These are phyloP conservation scores for Amniculicola lignicola DNA, from an alignment of 495 filamentous ascomycete genomes.

Conservation along the genomic window DNA sequence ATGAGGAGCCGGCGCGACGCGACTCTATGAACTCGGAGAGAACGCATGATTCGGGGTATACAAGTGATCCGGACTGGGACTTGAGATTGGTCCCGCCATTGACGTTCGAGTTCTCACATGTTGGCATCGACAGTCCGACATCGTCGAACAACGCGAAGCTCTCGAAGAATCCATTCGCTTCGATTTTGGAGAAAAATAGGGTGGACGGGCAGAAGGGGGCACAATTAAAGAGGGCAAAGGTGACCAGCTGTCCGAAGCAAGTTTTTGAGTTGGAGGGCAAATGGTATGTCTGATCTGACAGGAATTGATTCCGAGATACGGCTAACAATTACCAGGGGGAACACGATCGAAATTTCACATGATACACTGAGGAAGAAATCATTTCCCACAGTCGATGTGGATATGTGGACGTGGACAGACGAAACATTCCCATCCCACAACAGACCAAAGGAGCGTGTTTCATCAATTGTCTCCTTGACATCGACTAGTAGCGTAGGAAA, in stretches of 20 bases:
- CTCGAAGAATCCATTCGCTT: no score
- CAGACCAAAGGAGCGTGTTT: constrained; percentile 16
- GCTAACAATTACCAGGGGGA: not conserved
- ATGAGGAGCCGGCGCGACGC: constrained; percentile 3
- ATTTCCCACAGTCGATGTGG: constrained; percentile 3
- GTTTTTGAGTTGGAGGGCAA: not conserved
- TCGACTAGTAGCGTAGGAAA: constrained; percentile 10
- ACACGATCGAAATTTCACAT: not conserved
- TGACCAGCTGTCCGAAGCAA: not conserved
- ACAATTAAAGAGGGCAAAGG: no score
- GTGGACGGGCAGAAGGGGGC: no score
- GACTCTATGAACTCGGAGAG: constrained; percentile 13
- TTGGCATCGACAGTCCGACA: not conserved
- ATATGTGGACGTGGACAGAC: constrained; percentile 13
- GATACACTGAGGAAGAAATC: not conserved
- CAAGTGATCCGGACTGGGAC: constrained; percentile 17
- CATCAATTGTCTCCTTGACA: constrained; percentile 17
- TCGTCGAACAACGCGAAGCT: not conserved
- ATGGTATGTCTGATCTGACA: not conserved
- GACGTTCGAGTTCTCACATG: not conserved
- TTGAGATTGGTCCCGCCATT: no score
- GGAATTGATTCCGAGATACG: not conserved
- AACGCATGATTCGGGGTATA: constrained; percentile 25
- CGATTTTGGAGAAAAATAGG: no score
- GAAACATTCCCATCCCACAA: constrained; percentile 7